Percentiles rank a stretch among this genome's conserved stretches.
Evolutionary conservation across 495 filamentous ascomycete genomes (phyloP).

Genomic region (Oleoguttula mirabilis): DNA sequence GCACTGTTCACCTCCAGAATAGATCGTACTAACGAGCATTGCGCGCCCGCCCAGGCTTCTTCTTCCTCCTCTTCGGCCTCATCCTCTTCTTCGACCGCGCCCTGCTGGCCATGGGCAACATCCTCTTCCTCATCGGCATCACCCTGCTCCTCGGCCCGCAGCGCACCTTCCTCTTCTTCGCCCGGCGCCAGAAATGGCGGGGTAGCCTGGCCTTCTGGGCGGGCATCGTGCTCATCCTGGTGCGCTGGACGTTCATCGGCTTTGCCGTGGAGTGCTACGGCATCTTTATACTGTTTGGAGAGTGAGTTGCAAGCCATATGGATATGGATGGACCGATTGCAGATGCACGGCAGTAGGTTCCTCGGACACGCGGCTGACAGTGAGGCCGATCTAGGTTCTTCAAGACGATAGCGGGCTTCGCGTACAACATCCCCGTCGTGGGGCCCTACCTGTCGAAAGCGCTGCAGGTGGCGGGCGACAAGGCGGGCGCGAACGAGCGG

Average conservation of each 20-base stretch:
- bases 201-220: constrained; percentile 78
- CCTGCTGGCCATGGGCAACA: constrained; percentile 90
- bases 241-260: constrained; percentile 79
- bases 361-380: too few relatives aligned
- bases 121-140: constrained; percentile 93
- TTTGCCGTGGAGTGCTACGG: constrained; percentile 88
- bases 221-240: constrained; percentile 75
- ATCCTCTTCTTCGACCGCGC: constrained; percentile 95
- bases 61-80: constrained; percentile 88
- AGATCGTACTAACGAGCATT: constrained; percentile 4
- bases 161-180: constrained; percentile 88
- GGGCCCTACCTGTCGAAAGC: constrained; percentile 65
- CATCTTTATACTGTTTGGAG: constrained; percentile 84
- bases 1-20: not conserved
- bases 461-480: constrained; percentile 53
- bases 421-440: constrained; percentile 69
- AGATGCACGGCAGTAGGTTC: not conserved
- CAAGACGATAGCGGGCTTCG: constrained; percentile 70
- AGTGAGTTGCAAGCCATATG: constrained; percentile 34
- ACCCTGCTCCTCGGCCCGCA: constrained; percentile 88
- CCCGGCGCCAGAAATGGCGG: constrained; percentile 78
- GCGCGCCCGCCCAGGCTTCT: constrained; percentile 42
- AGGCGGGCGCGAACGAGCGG: constrained; percentile 19
- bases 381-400: too few relatives aligned
- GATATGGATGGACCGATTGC: not conserved